phyloP scores from a whole-genome alignment of 495 filamentous ascomycete genomes.

The Neurospora sp. region DNA sequence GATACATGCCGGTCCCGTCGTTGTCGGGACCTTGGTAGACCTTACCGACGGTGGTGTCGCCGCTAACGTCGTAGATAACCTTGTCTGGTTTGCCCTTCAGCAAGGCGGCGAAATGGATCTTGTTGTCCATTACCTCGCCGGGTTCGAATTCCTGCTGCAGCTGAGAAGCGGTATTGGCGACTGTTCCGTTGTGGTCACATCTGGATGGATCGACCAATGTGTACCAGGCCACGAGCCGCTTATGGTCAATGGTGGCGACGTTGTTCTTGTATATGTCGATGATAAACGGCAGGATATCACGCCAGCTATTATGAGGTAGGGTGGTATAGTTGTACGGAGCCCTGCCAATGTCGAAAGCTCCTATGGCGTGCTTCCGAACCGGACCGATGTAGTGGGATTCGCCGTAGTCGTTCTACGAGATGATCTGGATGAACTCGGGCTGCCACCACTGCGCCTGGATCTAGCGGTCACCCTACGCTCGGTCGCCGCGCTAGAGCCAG shows the following conservation, averaged over 20 bases:
- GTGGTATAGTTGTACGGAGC: slow-evolving; percentile 31
- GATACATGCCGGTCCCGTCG: not conserved
- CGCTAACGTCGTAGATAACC: not conserved
- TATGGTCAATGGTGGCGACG: slow-evolving; percentile 3
- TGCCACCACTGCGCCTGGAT: slow-evolving; percentile 46
- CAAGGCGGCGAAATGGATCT: slow-evolving; percentile 30
- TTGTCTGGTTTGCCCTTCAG: slow-evolving; percentile 5
- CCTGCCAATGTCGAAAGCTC: slow-evolving; percentile 31
- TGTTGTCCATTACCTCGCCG: slow-evolving; percentile 19
- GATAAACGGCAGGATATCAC: slow-evolving; percentile 43
- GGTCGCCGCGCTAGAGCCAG: slow-evolving; percentile 57
- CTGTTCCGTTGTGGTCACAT: slow-evolving; percentile 17
- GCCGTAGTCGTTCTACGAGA: slow-evolving; percentile 55
- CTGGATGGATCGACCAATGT: slow-evolving; percentile 26
- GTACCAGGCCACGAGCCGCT: slow-evolving; percentile 51
- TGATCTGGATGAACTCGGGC: slow-evolving; percentile 50
- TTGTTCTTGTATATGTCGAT: slow-evolving; percentile 49
- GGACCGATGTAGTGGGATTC: slow-evolving; percentile 60
- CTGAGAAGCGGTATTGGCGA: slow-evolving; percentile 18
- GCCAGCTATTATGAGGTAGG: slow-evolving; percentile 28
- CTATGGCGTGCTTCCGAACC: slow-evolving; percentile 30
- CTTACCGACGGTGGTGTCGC: not conserved
- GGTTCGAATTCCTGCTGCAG: not conserved
- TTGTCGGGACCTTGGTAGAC: not conserved
- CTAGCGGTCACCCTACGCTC: slow-evolving; percentile 62